These are phyloP conservation scores for Kodamaea derodonti DNA, from an alignment of 1,139 yeast genomes.

Conservation along the genomic window DNA sequence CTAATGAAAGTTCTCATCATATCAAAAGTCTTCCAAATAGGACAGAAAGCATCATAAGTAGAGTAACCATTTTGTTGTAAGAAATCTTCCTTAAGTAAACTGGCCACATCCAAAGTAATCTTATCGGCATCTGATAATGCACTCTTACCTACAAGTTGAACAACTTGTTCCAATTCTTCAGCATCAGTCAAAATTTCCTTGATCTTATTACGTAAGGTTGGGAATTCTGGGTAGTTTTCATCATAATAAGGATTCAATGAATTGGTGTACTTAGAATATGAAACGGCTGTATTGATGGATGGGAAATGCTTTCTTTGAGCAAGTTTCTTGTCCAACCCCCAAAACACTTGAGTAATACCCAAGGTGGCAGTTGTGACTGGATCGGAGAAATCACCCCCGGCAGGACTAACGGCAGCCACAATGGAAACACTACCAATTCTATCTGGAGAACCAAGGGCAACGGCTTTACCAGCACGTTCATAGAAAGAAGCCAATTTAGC, in stretches of 20 bases:
- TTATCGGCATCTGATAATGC: constrained; percentile 95
- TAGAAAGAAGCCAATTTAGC: constrained; percentile 98
- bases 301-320: constrained; percentile 99
- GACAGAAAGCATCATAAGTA: constrained; percentile 96
- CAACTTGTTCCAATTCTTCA: constrained; percentile 98
- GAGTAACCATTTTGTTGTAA: constrained; percentile 99
- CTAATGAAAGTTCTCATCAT: constrained; percentile 95
- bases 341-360: constrained; percentile 98
- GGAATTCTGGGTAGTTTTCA: constrained; percentile 84
- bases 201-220: constrained; percentile 82
- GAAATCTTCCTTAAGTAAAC: constrained; percentile 92
- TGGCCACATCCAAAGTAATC: constrained; percentile 91
- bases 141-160: constrained; percentile 97
- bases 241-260: constrained; percentile 86
- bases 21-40: constrained; percentile 97
- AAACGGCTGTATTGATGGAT: constrained; percentile 90
- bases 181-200: constrained; percentile 94
- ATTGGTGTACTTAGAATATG: constrained; percentile 93
- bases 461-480: constrained; percentile 98
- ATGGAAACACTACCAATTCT: constrained; percentile 96
- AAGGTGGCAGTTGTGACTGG: constrained; percentile 97
- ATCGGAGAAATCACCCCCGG: constrained; percentile 99
- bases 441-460: constrained; percentile 93
- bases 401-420: constrained; percentile 99
- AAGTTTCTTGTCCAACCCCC: constrained; percentile 98